Evolutionary conservation across 495 filamentous ascomycete genomes (phyloP).

Genomic region (Ramalina peruviana): DNA sequence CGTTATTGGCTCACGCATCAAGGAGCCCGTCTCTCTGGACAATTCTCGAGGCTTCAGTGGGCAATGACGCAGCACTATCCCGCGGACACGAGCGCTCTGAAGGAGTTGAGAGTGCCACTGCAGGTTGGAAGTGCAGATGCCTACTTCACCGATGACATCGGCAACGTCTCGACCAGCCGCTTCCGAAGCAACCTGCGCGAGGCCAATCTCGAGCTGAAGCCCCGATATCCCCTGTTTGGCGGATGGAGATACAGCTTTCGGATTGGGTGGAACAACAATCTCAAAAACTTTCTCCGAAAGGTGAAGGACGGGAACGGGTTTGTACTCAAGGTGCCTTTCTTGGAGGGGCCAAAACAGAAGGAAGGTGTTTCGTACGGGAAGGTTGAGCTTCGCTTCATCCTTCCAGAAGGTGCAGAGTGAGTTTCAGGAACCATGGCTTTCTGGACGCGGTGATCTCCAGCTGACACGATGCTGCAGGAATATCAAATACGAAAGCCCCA

Average conservation of each 20-base stretch:
- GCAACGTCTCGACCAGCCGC: conserved; percentile 86
- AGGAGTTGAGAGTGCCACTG: conserved; percentile 68
- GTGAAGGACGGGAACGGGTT: conserved; percentile 45
- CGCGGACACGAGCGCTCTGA: conserved; percentile 59
- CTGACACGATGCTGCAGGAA: conserved; percentile 37
- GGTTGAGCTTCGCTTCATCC: conserved; percentile 62
- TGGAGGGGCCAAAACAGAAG: conserved; percentile 73
- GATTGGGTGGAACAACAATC: conserved; percentile 83
- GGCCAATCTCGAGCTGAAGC: conserved; percentile 75
- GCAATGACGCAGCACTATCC: conserved; percentile 62
- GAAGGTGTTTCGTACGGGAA: conserved; percentile 81
- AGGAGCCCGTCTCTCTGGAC: conserved; percentile 65
- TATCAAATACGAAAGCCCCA: conserved; percentile 48
- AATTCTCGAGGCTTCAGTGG: conserved; percentile 83
- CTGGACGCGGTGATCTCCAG: not conserved
- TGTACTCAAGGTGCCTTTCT: conserved; percentile 87
- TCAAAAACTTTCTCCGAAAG: conserved; percentile 59
- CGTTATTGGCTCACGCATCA: conserved; percentile 80
- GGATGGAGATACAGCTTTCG: conserved; percentile 96
- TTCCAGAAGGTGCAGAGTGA: conserved; percentile 86
- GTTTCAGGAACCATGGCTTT: conserved; percentile 18
- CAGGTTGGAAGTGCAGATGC: conserved; percentile 62
- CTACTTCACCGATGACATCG: conserved; percentile 94
- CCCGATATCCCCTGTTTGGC: conserved; percentile 85
- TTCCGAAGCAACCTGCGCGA: conserved; percentile 66